Evolutionary conservation across 805 yeast species (phyloP), one percentile per base, ranked within the genome.

Genomic region (Saturnispora kantuleensis): DNA sequence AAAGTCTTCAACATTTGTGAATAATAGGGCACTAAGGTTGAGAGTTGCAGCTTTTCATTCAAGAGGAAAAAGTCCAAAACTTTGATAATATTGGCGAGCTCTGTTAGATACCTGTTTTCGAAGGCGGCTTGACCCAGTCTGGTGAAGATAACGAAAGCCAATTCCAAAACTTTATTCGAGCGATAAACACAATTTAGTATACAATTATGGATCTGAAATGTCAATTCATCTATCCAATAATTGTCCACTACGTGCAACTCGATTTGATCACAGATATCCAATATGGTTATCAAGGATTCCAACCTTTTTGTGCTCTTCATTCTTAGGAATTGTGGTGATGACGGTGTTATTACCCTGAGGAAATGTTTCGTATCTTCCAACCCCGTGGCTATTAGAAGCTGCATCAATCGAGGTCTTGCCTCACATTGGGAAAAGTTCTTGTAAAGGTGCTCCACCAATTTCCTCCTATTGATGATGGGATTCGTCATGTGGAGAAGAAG

Each of bases 151-250:
- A 12, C 3, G 10, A 13, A 31, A n/a, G 36, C 42, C 5, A 32
- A 10, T 5, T 9, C 10, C 9, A 39, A 13, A 21, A 18, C 21
- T 6, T 26, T 18, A 6, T 30, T 29, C 11, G 33, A 15, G 11
- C 4, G 13, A 26, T 18, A 31, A 17, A 12, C 12, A 7, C 21
- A 31, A 37, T 47, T 47, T 3, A 40, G 13, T 26, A 47, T 39
- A 16, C 5, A 7, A 39, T 47, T 47, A 30, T 47, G 30, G 11
- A 35, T 15, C 10, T 10, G 39, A 21, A 21, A 31, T 31, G 34
- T 31, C 10, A 31, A 31, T 8, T 31, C 15, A 4, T 31, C 34
- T 31, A 31, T n/a, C 15, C n/a, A n/a, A 12, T n/a, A 31, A 31
- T 31, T 31, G 15, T 31, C 15, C 34, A 31, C n/a, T 31, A 21